A percentile compares a stretch with the other conserved stretches of the same genome.
phyloP scores from a whole-genome alignment of 2,329 filamentous ascomycete genomes.

The Microcyclospora pomicola region DNA sequence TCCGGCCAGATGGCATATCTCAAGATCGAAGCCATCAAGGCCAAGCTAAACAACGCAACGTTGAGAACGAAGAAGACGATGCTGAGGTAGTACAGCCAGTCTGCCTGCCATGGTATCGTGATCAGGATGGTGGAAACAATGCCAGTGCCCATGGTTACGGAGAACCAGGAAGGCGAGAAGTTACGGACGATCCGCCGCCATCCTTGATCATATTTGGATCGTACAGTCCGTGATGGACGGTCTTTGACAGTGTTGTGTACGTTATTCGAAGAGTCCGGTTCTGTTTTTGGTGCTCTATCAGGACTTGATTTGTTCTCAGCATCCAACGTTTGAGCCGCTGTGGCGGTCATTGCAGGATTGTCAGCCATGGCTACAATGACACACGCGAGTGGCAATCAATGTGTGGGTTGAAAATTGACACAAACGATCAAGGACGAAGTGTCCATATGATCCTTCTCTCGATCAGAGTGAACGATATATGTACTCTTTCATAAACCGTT shows the following conservation, averaged over 20 bases:
- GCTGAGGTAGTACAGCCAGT: conserved; percentile 47
- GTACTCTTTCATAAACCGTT: too few relatives aligned
- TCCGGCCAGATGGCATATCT: conserved; percentile 53
- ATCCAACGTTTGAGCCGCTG: background rate
- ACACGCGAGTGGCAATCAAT: too few relatives aligned
- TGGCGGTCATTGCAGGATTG: conserved; percentile 6
- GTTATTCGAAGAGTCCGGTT: background rate
- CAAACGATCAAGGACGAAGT: too few relatives aligned
- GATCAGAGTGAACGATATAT: too few relatives aligned
- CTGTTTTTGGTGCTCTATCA: background rate
- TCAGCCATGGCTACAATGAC: conserved; percentile 2
- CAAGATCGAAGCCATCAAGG: conserved; percentile 39
- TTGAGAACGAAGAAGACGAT: conserved; percentile 51
- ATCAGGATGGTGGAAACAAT: conserved; percentile 50
- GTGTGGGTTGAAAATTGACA: too few relatives aligned
- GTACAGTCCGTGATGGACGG: background rate
- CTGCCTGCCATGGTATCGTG: conserved; percentile 46
- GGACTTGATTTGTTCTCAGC: background rate
- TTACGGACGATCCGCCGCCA: conserved; percentile 19
- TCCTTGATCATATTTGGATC: conserved; percentile 9
- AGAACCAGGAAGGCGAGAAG: conserved; percentile 20
- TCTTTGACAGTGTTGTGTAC: background rate
- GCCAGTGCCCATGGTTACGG: conserved; percentile 47
- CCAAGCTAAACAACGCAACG: conserved; percentile 38
- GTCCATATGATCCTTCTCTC: too few relatives aligned